Percentiles rank a stretch among this genome's conserved stretches.
phyloP scores from a whole-genome alignment of 176 grass and related monocot genomes.

The Carex cristatella region DNA sequence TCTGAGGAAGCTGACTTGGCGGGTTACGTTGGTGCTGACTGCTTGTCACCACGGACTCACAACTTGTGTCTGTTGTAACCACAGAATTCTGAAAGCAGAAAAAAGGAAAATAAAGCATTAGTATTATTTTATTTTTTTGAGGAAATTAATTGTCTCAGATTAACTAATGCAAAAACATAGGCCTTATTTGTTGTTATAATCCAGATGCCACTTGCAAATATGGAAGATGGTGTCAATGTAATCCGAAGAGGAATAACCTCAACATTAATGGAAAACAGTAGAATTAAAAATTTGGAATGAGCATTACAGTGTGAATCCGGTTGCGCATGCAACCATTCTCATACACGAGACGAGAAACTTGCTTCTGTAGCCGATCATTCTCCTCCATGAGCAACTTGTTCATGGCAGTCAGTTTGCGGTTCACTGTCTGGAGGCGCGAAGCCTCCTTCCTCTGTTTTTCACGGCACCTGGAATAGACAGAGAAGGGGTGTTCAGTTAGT shows the following conservation, averaged over 20 bases:
- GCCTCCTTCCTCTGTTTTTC: conserved; percentile 99
- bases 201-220: background rate
- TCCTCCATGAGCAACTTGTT: conserved; percentile 99
- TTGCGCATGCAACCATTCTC: conserved; percentile 70
- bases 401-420: conserved; percentile 85
- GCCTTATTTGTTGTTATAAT: background rate
- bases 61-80: conserved; percentile 97
- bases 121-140: background rate
- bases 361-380: conserved; percentile 96
- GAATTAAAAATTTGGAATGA: background rate
- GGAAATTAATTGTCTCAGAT: background rate
- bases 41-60: conserved; percentile 96
- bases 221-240: background rate
- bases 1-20: conserved; percentile 53
- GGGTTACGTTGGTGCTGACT: conserved; percentile 89
- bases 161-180: background rate
- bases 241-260: background rate
- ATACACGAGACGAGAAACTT: conserved; percentile 81
- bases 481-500: background rate
- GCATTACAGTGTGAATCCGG: conserved; percentile 64
- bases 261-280: background rate
- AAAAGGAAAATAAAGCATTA: background rate
- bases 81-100: conserved; percentile 51
- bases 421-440: conserved; percentile 89
- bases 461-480: conserved; percentile 56